phyloP scores from a whole-genome alignment of 2,329 filamentous ascomycete genomes.

The Exutisphaerella laricina region DNA sequence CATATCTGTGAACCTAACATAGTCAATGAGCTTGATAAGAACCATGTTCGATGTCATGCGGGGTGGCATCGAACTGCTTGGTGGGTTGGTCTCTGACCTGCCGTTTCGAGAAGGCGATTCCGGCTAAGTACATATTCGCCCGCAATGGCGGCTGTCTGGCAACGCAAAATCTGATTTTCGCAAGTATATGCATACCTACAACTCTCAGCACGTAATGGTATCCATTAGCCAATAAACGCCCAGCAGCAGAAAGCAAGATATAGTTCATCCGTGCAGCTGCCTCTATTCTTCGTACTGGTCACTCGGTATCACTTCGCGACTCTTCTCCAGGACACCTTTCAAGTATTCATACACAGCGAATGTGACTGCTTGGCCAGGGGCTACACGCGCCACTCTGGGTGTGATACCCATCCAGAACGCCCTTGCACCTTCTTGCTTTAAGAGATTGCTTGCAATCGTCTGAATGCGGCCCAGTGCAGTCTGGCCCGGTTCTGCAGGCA shows the following conservation, averaged over 20 bases:
- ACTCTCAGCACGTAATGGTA: neutral
- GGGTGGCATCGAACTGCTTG: too few species aligned
- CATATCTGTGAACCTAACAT: too few species aligned
- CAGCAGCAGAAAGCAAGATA: neutral
- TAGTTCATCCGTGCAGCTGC: neutral
- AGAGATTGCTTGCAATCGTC: conserved; percentile 59
- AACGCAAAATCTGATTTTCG: neutral
- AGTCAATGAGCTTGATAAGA: too few species aligned
- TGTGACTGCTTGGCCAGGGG: conserved; percentile 81
- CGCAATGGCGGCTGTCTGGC: too few species aligned
- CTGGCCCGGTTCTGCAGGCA: conserved; percentile 69
- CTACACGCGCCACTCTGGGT: conserved; percentile 92
- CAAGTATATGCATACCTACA: conserved; percentile 2
- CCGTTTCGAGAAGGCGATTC: too few species aligned
- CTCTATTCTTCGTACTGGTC: conserved; percentile 47
- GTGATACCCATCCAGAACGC: conserved; percentile 99
- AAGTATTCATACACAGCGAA: conserved; percentile 55
- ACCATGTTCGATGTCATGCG: too few species aligned
- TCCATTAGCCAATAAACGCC: neutral
- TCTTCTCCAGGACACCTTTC: conserved; percentile 46
- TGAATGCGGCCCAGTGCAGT: conserved; percentile 74
- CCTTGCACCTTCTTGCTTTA: conserved; percentile 81
- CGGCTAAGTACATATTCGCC: too few species aligned
- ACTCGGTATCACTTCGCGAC: conserved; percentile 42
- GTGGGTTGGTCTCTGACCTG: too few species aligned